Evolutionary conservation across 2,329 filamentous ascomycete species (phyloP).

Genomic region (Leptographium wingfieldii): DNA sequence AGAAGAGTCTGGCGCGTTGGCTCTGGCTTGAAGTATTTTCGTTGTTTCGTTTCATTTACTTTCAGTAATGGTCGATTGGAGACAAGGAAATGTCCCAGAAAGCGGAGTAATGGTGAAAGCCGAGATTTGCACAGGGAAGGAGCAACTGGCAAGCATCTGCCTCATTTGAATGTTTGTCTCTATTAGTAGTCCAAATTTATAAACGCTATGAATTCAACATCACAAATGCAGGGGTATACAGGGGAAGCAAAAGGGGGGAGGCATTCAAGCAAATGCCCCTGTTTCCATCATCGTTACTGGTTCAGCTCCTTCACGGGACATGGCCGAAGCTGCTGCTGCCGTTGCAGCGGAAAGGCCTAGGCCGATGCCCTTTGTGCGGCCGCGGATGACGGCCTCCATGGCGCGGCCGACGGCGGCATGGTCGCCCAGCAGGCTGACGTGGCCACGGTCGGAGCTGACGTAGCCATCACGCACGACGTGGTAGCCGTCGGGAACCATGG

Average conservation of each 20-base stretch:
- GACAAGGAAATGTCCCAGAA: background rate
- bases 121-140: background rate
- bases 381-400: conserved; percentile 54
- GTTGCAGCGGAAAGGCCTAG: conserved; percentile 25
- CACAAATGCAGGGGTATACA: background rate
- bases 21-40: no score
- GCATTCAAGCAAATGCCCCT: background rate
- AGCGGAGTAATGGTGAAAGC: background rate
- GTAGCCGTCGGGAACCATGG: conserved; percentile 77
- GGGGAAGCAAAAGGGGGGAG: no score
- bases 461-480: conserved; percentile 58
- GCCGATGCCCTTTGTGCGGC: conserved; percentile 61
- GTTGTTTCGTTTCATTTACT: background rate
- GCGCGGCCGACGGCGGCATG: conserved; percentile 67
- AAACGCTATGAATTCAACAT: background rate
- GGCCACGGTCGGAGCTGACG: conserved; percentile 70
- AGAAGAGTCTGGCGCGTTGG: background rate
- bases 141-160: background rate
- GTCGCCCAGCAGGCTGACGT: conserved; percentile 79
- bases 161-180: background rate
- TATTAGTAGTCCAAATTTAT: background rate
- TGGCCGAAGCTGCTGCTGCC: background rate
- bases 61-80: background rate
- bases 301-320: background rate
- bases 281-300: background rate